A percentile compares a stretch with the other conserved stretches of the same genome.
These are phyloP conservation scores for Gnaphalium uliginosum DNA, from an alignment of 129 eudicot species.

Conservation along the genomic window DNA sequence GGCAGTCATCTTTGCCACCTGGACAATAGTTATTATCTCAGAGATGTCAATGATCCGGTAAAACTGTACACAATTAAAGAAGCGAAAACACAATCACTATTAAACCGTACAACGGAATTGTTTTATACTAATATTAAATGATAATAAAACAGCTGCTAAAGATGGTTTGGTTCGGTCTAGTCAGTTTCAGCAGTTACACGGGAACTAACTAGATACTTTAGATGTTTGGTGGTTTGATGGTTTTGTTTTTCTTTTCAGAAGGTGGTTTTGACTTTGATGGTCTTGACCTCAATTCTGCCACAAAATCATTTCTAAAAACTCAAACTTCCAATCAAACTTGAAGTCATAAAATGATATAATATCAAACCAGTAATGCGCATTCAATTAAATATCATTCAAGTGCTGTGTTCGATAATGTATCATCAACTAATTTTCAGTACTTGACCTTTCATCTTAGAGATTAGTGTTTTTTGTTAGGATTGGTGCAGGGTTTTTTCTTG, in stretches of 20 bases:
- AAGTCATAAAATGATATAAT: constrained; percentile 1
- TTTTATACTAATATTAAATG: too few relatives aligned
- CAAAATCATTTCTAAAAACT: not conserved
- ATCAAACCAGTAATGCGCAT: not conserved
- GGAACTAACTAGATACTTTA: too few relatives aligned
- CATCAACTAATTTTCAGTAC: too few relatives aligned
- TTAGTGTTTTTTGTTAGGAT: constrained; percentile 1
- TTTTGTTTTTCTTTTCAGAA: not conserved
- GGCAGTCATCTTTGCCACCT: constrained; percentile 96
- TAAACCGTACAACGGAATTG: not conserved
- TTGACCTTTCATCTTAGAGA: not conserved
- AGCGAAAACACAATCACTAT: not conserved
- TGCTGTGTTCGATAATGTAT: not conserved
- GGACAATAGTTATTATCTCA: constrained; percentile 27
- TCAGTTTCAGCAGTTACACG: too few relatives aligned
- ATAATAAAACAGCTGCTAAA: not conserved
- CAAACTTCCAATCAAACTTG: constrained; percentile 7
- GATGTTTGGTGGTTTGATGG: not conserved
- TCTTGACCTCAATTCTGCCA: not conserved
- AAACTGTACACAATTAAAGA: not conserved
- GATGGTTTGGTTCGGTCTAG: not conserved
- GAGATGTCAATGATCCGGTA: constrained; percentile 23
- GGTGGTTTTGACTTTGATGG: not conserved
- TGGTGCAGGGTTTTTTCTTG: not conserved
- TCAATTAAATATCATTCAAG: not conserved